These are phyloP conservation scores for Penicillium maclennaniae DNA, from an alignment of 495 filamentous ascomycete genomes.

Conservation along the genomic window DNA sequence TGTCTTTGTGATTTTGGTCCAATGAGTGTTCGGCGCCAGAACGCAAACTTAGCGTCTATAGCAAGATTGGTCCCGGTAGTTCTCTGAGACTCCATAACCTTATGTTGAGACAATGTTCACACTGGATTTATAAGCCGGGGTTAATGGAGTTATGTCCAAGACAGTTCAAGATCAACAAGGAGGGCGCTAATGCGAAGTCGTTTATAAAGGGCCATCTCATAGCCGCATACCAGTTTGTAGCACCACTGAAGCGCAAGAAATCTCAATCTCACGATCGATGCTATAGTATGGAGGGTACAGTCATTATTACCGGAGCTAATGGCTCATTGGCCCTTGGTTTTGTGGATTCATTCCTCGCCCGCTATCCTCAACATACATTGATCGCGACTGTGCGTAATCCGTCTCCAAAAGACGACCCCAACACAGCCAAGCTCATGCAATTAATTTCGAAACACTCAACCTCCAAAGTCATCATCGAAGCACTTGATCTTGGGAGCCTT, in stretches of 20 bases:
- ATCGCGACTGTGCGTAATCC: slow-evolving; percentile 42
- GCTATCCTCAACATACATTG: slow-evolving; percentile 33
- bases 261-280: background rate
- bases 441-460: slow-evolving; percentile 28
- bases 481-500: slow-evolving; percentile 40
- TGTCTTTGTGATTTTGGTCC: too few relatives aligned
- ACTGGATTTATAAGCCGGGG: background rate
- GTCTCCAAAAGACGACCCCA: slow-evolving; percentile 32
- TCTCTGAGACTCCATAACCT: too few relatives aligned
- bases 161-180: too few relatives aligned
- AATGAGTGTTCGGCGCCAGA: too few relatives aligned
- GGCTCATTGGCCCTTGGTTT: slow-evolving; percentile 44
- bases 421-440: slow-evolving; percentile 38
- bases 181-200: background rate
- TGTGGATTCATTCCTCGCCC: slow-evolving; percentile 33
- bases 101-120: background rate
- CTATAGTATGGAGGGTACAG: slow-evolving; percentile 29
- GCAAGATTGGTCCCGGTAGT: background rate
- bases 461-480: slow-evolving; percentile 32
- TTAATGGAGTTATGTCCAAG: background rate
- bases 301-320: slow-evolving; percentile 49
- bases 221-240: background rate
- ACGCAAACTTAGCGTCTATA: too few relatives aligned
- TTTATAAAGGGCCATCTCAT: background rate
- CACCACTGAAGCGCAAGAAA: background rate